Conservation (phyloP, 805 yeast genomes). For the Pichia occidentalis region DNA sequence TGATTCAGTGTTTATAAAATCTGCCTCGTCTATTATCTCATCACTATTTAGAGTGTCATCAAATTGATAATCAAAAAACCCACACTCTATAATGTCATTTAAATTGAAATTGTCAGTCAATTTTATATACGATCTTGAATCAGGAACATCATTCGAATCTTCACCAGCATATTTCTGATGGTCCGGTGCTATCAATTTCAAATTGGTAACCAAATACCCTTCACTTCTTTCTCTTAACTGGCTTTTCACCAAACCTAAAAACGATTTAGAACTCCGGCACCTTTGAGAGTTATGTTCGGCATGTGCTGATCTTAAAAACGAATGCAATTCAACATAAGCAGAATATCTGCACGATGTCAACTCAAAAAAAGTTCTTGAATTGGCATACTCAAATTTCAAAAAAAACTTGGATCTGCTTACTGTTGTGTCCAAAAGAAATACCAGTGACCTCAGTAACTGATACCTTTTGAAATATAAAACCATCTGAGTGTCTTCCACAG, state of each 20-base stretch:
- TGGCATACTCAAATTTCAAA: slow-evolving; percentile 2
- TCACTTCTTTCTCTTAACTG: slow-evolving; percentile 8
- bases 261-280: neutral
- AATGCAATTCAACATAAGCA: neutral
- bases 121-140: slow-evolving; percentile 3
- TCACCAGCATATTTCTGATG: slow-evolving; percentile 4
- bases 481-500: neutral
- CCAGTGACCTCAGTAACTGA: neutral
- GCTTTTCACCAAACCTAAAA: neutral
- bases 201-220: slow-evolving; percentile 7
- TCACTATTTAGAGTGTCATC: slow-evolving; percentile 9
- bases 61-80: slow-evolving; percentile 5
- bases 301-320: slow-evolving; percentile 6
- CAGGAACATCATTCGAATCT: neutral
- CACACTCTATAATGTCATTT: slow-evolving; percentile 6
- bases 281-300: neutral
- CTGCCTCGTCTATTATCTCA: slow-evolving; percentile 1
- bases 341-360: slow-evolving; percentile 6
- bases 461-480: slow-evolving; percentile 1
- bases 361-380: slow-evolving; percentile 2
- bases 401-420: neutral
- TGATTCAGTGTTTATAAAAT: neutral
- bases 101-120: slow-evolving; percentile 1
- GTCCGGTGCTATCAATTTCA: slow-evolving; percentile 5
- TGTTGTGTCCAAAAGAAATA: neutral